These are phyloP conservation scores for Oxalis stricta DNA, from an alignment of 441 rosid species.

Conservation along the genomic window DNA sequence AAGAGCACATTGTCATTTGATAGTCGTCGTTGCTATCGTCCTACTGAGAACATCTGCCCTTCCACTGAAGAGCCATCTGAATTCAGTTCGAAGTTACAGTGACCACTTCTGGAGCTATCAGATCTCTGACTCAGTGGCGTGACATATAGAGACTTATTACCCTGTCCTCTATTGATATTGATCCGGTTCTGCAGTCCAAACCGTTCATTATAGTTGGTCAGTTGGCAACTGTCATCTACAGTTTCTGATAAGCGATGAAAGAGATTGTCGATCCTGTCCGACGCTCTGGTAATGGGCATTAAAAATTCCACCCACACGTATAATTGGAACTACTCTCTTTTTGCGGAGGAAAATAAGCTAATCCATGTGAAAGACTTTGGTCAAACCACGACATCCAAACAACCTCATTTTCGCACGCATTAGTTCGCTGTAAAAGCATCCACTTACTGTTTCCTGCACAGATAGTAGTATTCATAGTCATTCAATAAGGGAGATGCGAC, in stretches of 20 bases:
- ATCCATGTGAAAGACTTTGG: too few relatives aligned
- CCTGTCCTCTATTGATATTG: conserved; percentile 7
- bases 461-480: too few relatives aligned
- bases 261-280: conserved; percentile 16
- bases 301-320: conserved; percentile 10
- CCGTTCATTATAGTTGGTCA: conserved; percentile 12
- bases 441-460: too few relatives aligned
- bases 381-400: too few relatives aligned
- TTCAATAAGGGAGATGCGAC: too few relatives aligned
- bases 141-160: conserved; percentile 2
- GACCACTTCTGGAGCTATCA: conserved; percentile 9
- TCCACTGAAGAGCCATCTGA: conserved; percentile 16
- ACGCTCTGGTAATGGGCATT: conserved; percentile 28
- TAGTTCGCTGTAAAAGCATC: too few relatives aligned
- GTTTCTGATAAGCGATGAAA: conserved; percentile 10
- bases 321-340: too few relatives aligned
- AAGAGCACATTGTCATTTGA: conserved; percentile 9
- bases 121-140: conserved; percentile 5
- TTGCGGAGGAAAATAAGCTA: too few relatives aligned
- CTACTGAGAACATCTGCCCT: conserved; percentile 15
- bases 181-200: conserved; percentile 12
- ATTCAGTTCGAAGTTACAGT: conserved; percentile 6
- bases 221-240: conserved; percentile 13
- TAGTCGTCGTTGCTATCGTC: conserved; percentile 15
- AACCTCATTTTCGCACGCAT: conserved; percentile 7